phyloP scores from a whole-genome alignment of 1,284 basidiomycete species.

The Leccinum subatratum region DNA sequence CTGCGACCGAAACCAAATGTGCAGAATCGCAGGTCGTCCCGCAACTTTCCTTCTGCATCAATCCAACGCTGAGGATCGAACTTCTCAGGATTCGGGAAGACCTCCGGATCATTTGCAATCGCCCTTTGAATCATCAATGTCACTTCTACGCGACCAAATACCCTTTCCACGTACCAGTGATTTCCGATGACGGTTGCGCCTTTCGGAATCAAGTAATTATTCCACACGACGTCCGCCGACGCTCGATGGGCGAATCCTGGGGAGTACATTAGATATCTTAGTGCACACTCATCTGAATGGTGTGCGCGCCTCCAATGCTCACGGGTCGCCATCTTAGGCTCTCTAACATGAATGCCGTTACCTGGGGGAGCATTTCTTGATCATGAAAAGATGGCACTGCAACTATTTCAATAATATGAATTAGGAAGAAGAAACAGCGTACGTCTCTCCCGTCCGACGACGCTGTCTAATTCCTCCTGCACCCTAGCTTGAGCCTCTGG shows the following conservation, averaged over 20 bases:
- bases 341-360: slow-evolving; percentile 32
- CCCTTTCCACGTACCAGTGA: slow-evolving; percentile 42
- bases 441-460: slow-evolving; percentile 38
- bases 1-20: slow-evolving; percentile 60
- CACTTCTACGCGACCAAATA: background rate
- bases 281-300: background rate
- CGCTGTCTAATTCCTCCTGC: slow-evolving; percentile 40
- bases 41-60: slow-evolving; percentile 42
- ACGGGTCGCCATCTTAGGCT: slow-evolving; percentile 32
- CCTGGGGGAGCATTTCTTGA: slow-evolving; percentile 20
- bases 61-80: slow-evolving; percentile 62
- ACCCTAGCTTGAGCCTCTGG: slow-evolving; percentile 38
- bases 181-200: slow-evolving; percentile 56
- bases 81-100: slow-evolving; percentile 54
- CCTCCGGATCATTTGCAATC: slow-evolving; percentile 50
- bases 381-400: slow-evolving; percentile 26
- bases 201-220: slow-evolving; percentile 52
- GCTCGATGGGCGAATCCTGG: slow-evolving; percentile 51
- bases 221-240: slow-evolving; percentile 56
- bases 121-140: slow-evolving; percentile 32
- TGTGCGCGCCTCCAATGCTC: slow-evolving; percentile 18
- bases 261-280: slow-evolving; percentile 7
- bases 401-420: background rate
- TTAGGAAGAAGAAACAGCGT: slow-evolving; percentile 7
- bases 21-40: slow-evolving; percentile 49